Conservation (phyloP, 805 yeast species). For the Candida schatavii region DNA sequence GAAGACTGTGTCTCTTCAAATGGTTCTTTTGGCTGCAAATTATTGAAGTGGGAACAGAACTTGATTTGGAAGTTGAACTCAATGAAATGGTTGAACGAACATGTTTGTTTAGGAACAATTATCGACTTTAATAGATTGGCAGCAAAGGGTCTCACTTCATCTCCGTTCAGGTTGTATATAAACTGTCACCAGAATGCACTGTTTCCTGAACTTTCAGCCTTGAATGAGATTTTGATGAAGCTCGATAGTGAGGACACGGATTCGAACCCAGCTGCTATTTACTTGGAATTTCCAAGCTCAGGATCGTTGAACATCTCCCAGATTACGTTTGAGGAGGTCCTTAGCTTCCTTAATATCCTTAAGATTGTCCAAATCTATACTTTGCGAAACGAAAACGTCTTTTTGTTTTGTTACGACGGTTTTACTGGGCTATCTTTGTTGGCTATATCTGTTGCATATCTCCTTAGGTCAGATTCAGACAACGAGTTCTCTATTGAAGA, state of each 20-base stretch:
- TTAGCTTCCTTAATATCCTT: constrained; percentile 27
- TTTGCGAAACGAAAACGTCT: constrained; percentile 18
- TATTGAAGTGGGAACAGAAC: constrained; percentile 32
- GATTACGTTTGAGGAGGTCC: constrained; percentile 22
- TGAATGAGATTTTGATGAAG: constrained; percentile 17
- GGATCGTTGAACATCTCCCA: constrained; percentile 20
- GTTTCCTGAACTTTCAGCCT: constrained; percentile 43
- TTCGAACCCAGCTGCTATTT: constrained; percentile 7
- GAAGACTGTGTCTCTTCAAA: neutral
- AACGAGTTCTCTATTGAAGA: constrained; percentile 5
- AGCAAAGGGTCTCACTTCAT: neutral
- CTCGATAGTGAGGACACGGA: neutral
- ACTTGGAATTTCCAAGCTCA: constrained; percentile 34
- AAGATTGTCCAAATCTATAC: constrained; percentile 22
- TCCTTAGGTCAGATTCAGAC: constrained; percentile 1
- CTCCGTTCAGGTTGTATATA: constrained; percentile 48
- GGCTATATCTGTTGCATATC: constrained; percentile 14
- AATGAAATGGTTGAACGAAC: constrained; percentile 23
- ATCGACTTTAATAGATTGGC: constrained; percentile 25
- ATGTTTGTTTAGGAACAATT: constrained; percentile 30
- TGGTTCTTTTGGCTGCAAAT: constrained; percentile 13
- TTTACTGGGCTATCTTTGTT: constrained; percentile 34
- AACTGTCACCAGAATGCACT: constrained; percentile 56
- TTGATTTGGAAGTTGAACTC: constrained; percentile 32
- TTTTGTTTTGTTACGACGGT: constrained; percentile 36